phyloP scores from a whole-genome alignment of 1,284 basidiomycete genomes.

The Apiotrichum gracile region DNA sequence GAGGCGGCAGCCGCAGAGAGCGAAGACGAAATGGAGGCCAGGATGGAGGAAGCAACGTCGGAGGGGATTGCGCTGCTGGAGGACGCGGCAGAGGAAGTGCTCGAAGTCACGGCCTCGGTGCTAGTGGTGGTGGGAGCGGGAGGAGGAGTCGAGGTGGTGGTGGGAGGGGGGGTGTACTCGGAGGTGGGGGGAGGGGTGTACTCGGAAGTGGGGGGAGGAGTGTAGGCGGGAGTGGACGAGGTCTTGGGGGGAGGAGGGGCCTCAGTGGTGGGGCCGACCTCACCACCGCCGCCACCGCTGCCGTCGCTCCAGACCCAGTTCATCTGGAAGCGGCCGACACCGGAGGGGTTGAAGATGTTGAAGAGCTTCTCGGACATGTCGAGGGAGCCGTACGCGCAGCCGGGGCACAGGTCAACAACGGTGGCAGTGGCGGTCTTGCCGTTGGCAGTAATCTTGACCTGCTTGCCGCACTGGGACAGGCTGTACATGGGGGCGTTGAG shows the following conservation, averaged over 20 bases:
- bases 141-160: slow-evolving; percentile 4
- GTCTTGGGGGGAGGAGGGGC: background rate
- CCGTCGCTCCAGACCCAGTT: slow-evolving; percentile 53
- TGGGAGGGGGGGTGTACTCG: background rate
- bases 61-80: background rate
- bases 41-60: background rate
- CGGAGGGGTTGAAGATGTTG: slow-evolving; percentile 39
- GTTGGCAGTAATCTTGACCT: slow-evolving; percentile 58
- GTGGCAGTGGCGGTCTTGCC: slow-evolving; percentile 60
- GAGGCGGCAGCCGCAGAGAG: background rate
- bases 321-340: slow-evolving; percentile 53
- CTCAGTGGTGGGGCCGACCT: background rate
- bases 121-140: background rate
- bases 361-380: slow-evolving; percentile 76
- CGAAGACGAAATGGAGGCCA: background rate
- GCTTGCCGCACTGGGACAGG: slow-evolving; percentile 54
- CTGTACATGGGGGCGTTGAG: slow-evolving; percentile 38
- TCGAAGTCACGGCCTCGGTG: background rate
- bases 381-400: slow-evolving; percentile 55
- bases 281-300: slow-evolving; percentile 5
- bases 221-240: background rate
- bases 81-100: background rate
- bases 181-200: background rate
- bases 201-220: background rate
- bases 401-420: slow-evolving; percentile 58